Conservation (phyloP, 1,284 basidiomycete genomes). For the Ganoderma meredithae region DNA sequence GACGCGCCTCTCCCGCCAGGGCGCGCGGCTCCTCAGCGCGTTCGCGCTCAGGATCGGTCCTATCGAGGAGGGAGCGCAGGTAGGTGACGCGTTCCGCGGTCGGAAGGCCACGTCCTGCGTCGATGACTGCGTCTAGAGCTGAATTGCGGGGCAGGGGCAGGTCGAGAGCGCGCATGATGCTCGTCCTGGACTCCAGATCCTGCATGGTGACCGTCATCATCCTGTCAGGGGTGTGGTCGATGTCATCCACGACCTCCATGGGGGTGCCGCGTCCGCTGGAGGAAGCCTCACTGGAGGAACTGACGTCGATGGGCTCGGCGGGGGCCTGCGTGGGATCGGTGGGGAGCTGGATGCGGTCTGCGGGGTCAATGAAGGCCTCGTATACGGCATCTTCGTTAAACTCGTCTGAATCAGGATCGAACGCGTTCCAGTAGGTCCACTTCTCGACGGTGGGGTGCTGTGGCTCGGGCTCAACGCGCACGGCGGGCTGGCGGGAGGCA, state of each 20-base stretch:
- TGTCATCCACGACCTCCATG: constrained; percentile 52
- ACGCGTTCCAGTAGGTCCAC: constrained; percentile 72
- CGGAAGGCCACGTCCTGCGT: constrained; percentile 23
- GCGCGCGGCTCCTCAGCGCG: constrained; percentile 17
- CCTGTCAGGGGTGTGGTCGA: constrained; percentile 33
- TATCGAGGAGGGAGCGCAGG: constrained; percentile 25
- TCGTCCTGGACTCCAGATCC: constrained; percentile 13
- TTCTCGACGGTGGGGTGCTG: constrained; percentile 53
- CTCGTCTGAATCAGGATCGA: constrained; percentile 84
- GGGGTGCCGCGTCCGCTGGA: constrained; percentile 42
- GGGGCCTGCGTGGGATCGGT: constrained; percentile 15
- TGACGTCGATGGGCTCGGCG: constrained; percentile 26
- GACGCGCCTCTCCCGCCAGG: constrained; percentile 7
- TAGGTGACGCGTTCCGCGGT: constrained; percentile 21
- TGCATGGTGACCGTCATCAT: constrained; percentile 1
- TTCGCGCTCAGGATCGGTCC: constrained; percentile 14
- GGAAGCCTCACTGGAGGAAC: constrained; percentile 38
- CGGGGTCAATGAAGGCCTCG: constrained; percentile 66
- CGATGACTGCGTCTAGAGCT: constrained; percentile 24
- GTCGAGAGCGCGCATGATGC: constrained; percentile 38
- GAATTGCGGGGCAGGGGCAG: constrained; percentile 27
- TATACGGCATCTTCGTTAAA: constrained; percentile 68
- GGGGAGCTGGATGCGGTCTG: constrained; percentile 34
- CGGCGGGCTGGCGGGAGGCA: constrained; percentile 51
- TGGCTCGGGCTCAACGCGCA: constrained; percentile 58